Conservation (phyloP, 495 filamentous ascomycete genomes). For the Podospora bellae-mahoneyi region DNA sequence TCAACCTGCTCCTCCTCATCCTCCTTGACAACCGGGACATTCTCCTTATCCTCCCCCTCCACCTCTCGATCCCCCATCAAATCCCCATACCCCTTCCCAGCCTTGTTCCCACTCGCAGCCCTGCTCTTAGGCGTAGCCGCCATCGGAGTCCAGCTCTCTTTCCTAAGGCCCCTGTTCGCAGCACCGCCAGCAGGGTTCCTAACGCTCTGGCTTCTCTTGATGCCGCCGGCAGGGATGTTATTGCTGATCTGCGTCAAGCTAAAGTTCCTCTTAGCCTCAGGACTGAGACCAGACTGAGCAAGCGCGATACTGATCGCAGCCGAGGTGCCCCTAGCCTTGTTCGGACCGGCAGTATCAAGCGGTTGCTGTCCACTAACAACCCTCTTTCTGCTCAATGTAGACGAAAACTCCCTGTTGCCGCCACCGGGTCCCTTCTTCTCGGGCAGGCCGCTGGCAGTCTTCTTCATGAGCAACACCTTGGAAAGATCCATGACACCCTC, state of each 20-base stretch:
- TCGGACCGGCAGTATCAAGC: neutral
- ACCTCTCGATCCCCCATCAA: conserved; percentile 49
- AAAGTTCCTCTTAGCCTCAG: conserved; percentile 57
- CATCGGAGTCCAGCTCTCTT: conserved; percentile 62
- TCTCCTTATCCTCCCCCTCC: conserved; percentile 36
- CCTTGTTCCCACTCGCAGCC: conserved; percentile 15
- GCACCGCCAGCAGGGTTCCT: conserved; percentile 63
- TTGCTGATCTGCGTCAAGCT: conserved; percentile 83
- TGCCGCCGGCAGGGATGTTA: conserved; percentile 61
- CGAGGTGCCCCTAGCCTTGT: neutral
- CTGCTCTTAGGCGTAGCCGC: conserved; percentile 39
- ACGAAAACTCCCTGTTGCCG: conserved; percentile 3
- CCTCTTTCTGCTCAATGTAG: conserved; percentile 49
- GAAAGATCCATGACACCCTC: conserved; percentile 96
- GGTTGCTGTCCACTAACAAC: neutral
- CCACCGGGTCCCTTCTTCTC: neutral
- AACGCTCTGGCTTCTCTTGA: conserved; percentile 59
- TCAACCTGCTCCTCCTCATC: conserved; percentile 41
- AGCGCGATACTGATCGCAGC: neutral
- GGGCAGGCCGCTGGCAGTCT: conserved; percentile 30
- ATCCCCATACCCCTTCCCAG: conserved; percentile 45
- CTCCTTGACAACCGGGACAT: conserved; percentile 8
- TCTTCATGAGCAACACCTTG: conserved; percentile 72
- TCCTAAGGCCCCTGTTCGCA: conserved; percentile 49
- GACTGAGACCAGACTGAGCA: conserved; percentile 45